These are phyloP conservation scores for Exophiala dermatitidis DNA, from an alignment of 2,329 filamentous ascomycete genomes.

Conservation along the genomic window DNA sequence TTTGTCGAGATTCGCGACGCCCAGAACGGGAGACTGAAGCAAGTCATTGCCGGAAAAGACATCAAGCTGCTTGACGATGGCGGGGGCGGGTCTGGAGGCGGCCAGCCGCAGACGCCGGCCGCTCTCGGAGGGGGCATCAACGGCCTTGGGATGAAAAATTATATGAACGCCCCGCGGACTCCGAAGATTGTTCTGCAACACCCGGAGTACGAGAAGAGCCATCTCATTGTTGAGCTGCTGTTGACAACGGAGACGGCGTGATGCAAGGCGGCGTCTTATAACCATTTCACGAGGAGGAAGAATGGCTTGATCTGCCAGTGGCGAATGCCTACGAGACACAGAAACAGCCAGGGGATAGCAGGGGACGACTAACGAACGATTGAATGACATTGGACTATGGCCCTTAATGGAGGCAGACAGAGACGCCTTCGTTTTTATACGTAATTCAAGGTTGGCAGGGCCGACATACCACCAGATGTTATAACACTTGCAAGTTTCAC, in stretches of 20 bases:
- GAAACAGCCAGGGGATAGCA: not conserved
- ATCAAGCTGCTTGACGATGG: conserved; percentile 87
- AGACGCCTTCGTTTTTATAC: not conserved
- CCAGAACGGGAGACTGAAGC: conserved; percentile 84
- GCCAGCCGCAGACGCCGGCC: conserved; percentile 30
- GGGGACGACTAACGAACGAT: not conserved
- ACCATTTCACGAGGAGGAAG: not conserved
- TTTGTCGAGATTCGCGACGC: conserved; percentile 97
- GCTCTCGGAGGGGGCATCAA: conserved; percentile 34
- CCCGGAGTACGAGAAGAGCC: conserved; percentile 72
- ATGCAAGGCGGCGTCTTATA: not conserved
- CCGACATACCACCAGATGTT: not conserved
- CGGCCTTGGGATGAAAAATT: conserved; percentile 30
- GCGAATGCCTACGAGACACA: not conserved
- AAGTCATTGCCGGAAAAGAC: conserved; percentile 88
- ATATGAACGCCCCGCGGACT: conserved; percentile 50
- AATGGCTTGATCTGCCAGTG: not conserved
- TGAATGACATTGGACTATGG: conserved; percentile 3
- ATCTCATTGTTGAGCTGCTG: conserved; percentile 86
- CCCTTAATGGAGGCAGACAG: not conserved
- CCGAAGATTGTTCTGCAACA: conserved; percentile 96
- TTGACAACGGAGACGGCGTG: conserved; percentile 65
- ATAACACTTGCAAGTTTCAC: not conserved
- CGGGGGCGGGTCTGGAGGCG: conserved; percentile 54
- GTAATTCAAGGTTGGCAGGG: not conserved